Evolutionary conservation across 345 rosid species (phyloP).

Genomic region (Hibiscus syriacus): DNA sequence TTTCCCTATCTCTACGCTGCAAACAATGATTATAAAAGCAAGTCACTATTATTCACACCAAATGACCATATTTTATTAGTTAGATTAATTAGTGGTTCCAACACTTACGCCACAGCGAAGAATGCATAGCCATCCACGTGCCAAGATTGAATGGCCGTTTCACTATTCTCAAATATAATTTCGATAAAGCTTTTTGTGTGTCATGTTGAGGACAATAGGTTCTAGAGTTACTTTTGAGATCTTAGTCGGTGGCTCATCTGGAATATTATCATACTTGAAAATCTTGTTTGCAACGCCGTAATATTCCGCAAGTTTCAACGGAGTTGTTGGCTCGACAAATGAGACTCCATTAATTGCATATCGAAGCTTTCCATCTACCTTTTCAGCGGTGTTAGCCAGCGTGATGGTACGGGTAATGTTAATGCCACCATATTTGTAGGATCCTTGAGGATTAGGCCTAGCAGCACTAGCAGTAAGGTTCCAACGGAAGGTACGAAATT

Average conservation of each 20-base stretch:
- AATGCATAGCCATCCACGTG: conserved; percentile 68
- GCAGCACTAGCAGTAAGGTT: conserved; percentile 66
- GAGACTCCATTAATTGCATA: conserved; percentile 65
- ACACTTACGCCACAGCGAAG: conserved; percentile 68
- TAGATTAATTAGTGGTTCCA: not conserved
- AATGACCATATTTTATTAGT: not conserved
- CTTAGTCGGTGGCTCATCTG: conserved; percentile 34
- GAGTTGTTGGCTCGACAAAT: conserved; percentile 43
- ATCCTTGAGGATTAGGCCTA: too few relatives aligned
- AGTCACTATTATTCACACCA: not conserved
- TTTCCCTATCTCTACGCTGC: conserved; percentile 61
- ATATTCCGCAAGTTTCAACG: conserved; percentile 64
- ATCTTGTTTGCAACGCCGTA: conserved; percentile 33
- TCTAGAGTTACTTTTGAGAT: conserved; percentile 12
- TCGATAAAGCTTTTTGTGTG: conserved; percentile 71
- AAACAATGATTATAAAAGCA: not conserved
- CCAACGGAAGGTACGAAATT: too few relatives aligned
- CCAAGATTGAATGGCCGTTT: conserved; percentile 58
- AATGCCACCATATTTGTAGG: conserved; percentile 67
- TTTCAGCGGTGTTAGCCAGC: conserved; percentile 35
- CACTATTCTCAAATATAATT: conserved; percentile 70
- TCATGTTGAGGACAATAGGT: conserved; percentile 51
- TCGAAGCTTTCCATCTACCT: conserved; percentile 42
- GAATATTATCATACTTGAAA: conserved; percentile 47
- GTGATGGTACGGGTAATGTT: conserved; percentile 64